phyloP scores from a whole-genome alignment of 2,329 filamentous ascomycete species.

The Aureobasidium lini region DNA sequence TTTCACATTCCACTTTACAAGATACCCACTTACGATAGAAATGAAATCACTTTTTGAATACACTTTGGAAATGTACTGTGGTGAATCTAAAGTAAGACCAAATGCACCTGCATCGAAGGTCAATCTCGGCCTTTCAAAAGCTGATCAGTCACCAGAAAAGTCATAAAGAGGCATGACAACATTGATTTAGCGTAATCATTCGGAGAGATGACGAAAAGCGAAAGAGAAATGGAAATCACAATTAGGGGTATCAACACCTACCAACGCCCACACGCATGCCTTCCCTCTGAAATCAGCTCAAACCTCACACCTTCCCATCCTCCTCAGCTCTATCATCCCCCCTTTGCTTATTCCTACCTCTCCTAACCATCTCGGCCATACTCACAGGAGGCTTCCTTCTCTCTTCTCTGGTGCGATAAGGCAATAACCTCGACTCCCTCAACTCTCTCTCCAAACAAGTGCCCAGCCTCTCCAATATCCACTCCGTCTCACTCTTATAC shows the following conservation, averaged over 20 bases:
- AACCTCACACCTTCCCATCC: no score
- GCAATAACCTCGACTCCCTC: conserved; percentile 16
- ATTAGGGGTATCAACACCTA: neutral
- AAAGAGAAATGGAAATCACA: no score
- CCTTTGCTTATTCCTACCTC: neutral
- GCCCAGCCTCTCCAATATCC: conserved; percentile 61
- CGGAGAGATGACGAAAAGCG: no score
- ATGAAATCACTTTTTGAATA: neutral
- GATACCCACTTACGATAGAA: neutral
- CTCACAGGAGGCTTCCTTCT: conserved; percentile 24
- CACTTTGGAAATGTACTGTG: no score
- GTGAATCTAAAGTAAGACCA: no score
- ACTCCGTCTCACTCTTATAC: conserved; percentile 60
- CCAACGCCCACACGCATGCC: neutral
- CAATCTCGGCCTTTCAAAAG: no score
- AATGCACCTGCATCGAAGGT: no score
- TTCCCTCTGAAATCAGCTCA: no score
- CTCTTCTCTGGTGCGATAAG: conserved; percentile 24
- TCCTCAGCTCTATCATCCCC: neutral
- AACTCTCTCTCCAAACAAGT: conserved; percentile 48
- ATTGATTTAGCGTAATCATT: no score
- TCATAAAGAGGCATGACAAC: no score
- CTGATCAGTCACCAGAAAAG: no score
- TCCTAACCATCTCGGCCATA: conserved; percentile 20
- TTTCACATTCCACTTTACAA: neutral